Evolutionary conservation across 441 rosid genomes (phyloP), one percentile per base, ranked within the genome.

Genomic region (Populus hybrid): DNA sequence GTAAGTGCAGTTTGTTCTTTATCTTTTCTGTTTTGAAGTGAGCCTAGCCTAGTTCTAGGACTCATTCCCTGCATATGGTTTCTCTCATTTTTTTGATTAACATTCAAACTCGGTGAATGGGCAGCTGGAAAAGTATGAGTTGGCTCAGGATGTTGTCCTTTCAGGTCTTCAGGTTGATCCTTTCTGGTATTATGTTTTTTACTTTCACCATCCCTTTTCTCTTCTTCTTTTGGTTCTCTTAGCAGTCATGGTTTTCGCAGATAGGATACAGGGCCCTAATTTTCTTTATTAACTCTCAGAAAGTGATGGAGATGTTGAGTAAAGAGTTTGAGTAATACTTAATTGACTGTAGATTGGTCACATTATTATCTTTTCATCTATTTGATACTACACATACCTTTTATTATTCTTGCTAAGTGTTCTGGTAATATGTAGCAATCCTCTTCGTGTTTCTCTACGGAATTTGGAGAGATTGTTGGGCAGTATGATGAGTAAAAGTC

Each of bases 81-180:
- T 69, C 3, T 21, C 64, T 24, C 2, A 38, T 76, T 24, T 35
- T 28, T 11, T 2, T 2, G 6, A 12, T 67, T 67, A 69, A 72
- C n/a, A 18, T 73, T 40, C 21, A 71, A 36, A 66, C 23, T 68
- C 74, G 7, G 38, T 76, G 50, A 35, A 78, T 82, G 67, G 76
- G 82, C 89, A 93, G 98, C 82, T 94, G 89, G 99, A 96, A 82
- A 91, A 90, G 78, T 96, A 96, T 80, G 95, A 94, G 77, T 72
- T 80, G 78, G 97, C 99, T 30, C 87, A 89, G 75, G 94, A 91
- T 70, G 85, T 82, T 79, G 79, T 94, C 82, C 88, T 92, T 72
- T 90, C 94, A 67, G 99, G 98, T 71, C 97, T 96, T 82, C 98
- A 94, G 81, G 82, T 90, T 71, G 96, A 94, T 82, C 98, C 99